Evolutionary conservation across 768 basidiomycete species (phyloP).

Genomic region (Xerocomus brunneocitrinus): DNA sequence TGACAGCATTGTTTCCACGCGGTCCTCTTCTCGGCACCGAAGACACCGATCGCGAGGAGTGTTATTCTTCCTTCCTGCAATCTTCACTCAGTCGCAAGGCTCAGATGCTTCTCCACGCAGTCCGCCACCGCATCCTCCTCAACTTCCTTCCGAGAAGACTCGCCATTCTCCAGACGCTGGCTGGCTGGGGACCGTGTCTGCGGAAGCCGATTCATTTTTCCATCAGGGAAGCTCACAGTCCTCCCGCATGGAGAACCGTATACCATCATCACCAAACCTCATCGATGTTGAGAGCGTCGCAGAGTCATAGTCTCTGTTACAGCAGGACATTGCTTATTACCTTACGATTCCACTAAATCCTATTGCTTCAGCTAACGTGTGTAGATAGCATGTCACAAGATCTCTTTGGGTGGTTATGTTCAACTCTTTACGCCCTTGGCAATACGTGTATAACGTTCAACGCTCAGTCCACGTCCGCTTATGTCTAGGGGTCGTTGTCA

Average conservation of each 20-base stretch:
- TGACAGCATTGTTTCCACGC: slow-evolving; percentile 34
- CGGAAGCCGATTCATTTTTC: slow-evolving; percentile 19
- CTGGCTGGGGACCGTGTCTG: slow-evolving; percentile 24
- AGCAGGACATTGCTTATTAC: slow-evolving; percentile 16
- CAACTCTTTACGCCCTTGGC: slow-evolving; percentile 6
- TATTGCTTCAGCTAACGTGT: slow-evolving; percentile 31
- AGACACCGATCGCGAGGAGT: slow-evolving; percentile 54
- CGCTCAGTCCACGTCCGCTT: neutral
- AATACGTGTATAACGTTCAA: neutral
- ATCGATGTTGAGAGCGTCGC: slow-evolving; percentile 25
- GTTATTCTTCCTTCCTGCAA: slow-evolving; percentile 78
- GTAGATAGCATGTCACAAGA: slow-evolving; percentile 15
- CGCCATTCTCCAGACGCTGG: slow-evolving; percentile 35
- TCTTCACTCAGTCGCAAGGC: slow-evolving; percentile 51
- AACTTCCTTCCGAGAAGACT: slow-evolving; percentile 44
- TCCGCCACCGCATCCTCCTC: slow-evolving; percentile 28
- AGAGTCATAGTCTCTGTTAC: slow-evolving; percentile 16
- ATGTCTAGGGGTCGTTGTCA: slow-evolving; percentile 1
- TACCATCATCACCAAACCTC: slow-evolving; percentile 26
- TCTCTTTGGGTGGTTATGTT: slow-evolving; percentile 15
- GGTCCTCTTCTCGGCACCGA: slow-evolving; percentile 46
- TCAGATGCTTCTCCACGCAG: slow-evolving; percentile 29
- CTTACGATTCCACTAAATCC: slow-evolving; percentile 25
- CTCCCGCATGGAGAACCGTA: slow-evolving; percentile 25
- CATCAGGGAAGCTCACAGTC: slow-evolving; percentile 30